Evolutionary conservation across 2,329 filamentous ascomycete species (phyloP).

Genomic region (Aspergillus clavatus): DNA sequence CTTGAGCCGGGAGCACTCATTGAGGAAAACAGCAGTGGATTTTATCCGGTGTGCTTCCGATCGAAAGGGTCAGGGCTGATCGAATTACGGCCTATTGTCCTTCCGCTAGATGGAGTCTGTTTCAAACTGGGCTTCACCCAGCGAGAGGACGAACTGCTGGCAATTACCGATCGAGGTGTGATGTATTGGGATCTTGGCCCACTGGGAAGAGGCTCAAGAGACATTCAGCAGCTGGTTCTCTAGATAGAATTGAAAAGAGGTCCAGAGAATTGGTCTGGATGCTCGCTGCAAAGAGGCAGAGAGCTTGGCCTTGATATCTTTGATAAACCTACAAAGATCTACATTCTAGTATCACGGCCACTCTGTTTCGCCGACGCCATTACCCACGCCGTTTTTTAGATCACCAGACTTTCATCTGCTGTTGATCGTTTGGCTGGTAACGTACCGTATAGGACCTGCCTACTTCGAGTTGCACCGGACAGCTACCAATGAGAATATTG

Average conservation of each 20-base stretch:
- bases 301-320: background rate
- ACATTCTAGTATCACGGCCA: too few relatives aligned
- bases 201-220: slow-evolving; percentile 21
- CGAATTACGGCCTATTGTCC: slow-evolving; percentile 30
- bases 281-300: background rate
- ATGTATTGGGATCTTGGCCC: slow-evolving; percentile 36
- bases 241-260: background rate
- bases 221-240: slow-evolving; percentile 6
- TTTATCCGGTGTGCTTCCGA: slow-evolving; percentile 30
- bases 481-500: too few relatives aligned
- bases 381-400: too few relatives aligned
- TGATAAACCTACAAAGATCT: background rate
- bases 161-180: slow-evolving; percentile 40
- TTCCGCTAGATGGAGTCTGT: slow-evolving; percentile 36
- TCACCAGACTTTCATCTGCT: too few relatives aligned
- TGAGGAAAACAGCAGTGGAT: slow-evolving; percentile 24
- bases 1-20: slow-evolving; percentile 36
- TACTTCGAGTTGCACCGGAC: too few relatives aligned
- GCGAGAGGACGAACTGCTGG: slow-evolving; percentile 36
- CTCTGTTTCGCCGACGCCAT: too few relatives aligned
- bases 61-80: slow-evolving; percentile 18
- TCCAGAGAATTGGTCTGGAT: background rate
- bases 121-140: slow-evolving; percentile 33
- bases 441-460: too few relatives aligned
- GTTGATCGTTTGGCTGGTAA: too few relatives aligned